Conservation (phyloP, 2,329 filamentous ascomycete genomes). For the Fusarium succisae region DNA sequence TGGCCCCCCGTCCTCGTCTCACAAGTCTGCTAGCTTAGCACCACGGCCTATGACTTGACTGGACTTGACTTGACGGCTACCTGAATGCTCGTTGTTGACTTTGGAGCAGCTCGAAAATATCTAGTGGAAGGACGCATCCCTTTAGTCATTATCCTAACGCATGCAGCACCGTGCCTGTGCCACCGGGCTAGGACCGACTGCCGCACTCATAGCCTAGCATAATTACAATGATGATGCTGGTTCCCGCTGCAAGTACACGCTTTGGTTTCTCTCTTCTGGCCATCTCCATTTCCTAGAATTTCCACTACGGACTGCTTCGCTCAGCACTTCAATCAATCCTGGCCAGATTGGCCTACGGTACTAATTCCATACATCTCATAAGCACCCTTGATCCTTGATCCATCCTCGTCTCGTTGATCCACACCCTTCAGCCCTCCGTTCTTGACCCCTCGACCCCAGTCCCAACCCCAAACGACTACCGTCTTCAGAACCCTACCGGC, state of each 20-base stretch:
- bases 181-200: conserved; percentile 29
- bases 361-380: conserved; percentile 17
- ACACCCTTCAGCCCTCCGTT: conserved; percentile 42
- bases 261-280: conserved; percentile 16
- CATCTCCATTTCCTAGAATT: conserved; percentile 9
- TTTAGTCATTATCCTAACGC: conserved; percentile 32
- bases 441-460: conserved; percentile 37
- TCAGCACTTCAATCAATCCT: conserved; percentile 11
- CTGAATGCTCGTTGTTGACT: not conserved
- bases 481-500: conserved; percentile 42
- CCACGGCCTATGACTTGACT: conserved; percentile 22
- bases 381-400: conserved; percentile 32
- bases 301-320: conserved; percentile 14
- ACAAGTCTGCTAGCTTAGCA: conserved; percentile 8
- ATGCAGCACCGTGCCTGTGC: conserved; percentile 37
- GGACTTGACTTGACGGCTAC: conserved; percentile 17
- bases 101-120: conserved; percentile 16
- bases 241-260: conserved; percentile 37
- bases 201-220: conserved; percentile 23
- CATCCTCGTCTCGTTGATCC: conserved; percentile 33
- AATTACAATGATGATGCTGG: conserved; percentile 39
- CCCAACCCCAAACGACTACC: conserved; percentile 43
- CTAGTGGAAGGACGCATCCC: conserved; percentile 13
- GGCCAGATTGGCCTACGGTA: not conserved
- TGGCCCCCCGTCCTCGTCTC: conserved; percentile 22